A percentile compares a stretch with the other conserved stretches of the same genome.
Evolutionary conservation across 345 rosid species (phyloP).

Genomic region (Populus deltoides): DNA sequence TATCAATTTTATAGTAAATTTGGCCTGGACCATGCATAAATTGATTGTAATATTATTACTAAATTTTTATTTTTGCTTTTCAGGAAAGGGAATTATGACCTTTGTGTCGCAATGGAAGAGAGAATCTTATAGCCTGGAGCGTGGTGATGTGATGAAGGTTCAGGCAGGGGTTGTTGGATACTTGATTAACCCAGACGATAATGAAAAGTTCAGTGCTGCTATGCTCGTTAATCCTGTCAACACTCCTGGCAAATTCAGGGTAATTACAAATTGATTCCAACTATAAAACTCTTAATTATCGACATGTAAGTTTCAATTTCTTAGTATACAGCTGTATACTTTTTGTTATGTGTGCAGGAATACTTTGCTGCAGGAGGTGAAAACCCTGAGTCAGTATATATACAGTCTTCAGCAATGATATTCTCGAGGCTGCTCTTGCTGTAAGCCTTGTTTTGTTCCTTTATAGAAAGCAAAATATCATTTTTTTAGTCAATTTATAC

Average conservation of each 20-base stretch:
- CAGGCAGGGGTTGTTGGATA: slow-evolving; percentile 30
- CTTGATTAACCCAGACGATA: slow-evolving; percentile 28
- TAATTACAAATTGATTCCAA: not conserved
- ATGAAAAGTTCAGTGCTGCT: slow-evolving; percentile 27
- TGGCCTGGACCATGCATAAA: too few relatives aligned
- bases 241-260: slow-evolving; percentile 38
- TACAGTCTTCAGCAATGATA: slow-evolving; percentile 34
- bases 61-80: not conserved
- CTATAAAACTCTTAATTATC: not conserved
- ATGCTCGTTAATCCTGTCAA: slow-evolving; percentile 33
- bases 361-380: slow-evolving; percentile 7
- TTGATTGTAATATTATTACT: too few relatives aligned
- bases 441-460: slow-evolving; percentile 17
- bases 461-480: too few relatives aligned
- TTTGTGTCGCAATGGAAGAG: slow-evolving; percentile 29
- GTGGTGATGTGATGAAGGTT: slow-evolving; percentile 41
- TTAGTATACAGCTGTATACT: not conserved
- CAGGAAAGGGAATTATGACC: slow-evolving; percentile 36
- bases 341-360: slow-evolving; percentile 14
- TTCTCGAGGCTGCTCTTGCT: slow-evolving; percentile 46
- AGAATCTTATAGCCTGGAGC: slow-evolving; percentile 29
- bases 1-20: not conserved
- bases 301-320: not conserved
- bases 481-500: not conserved
- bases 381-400: slow-evolving; percentile 37